Evolutionary conservation across 1,139 yeast genomes (phyloP).

Genomic region (Hansenula lynferdii): DNA sequence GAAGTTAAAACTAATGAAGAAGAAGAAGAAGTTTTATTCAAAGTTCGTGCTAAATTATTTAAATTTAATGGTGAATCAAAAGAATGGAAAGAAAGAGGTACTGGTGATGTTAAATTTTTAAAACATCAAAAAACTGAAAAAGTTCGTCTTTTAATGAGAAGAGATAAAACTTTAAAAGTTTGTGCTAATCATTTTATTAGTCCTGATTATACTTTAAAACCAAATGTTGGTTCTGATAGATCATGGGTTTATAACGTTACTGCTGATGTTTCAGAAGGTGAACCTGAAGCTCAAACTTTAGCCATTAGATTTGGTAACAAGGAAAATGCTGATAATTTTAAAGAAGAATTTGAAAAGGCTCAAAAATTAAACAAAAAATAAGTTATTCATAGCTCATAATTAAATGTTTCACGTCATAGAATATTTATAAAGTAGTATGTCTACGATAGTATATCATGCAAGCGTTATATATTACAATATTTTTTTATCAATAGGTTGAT

Average conservation of each 20-base stretch:
- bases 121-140: slow-evolving; percentile 79
- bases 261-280: slow-evolving; percentile 94
- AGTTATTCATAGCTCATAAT: not conserved
- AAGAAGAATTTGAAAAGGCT: slow-evolving; percentile 84
- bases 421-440: not conserved
- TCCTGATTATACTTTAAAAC: slow-evolving; percentile 79
- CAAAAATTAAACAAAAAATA: slow-evolving; percentile 53
- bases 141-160: slow-evolving; percentile 93
- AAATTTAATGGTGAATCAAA: slow-evolving; percentile 77
- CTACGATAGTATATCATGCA: too few relatives aligned
- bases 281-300: slow-evolving; percentile 91
- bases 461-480: not conserved
- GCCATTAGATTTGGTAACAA: slow-evolving; percentile 97
- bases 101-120: slow-evolving; percentile 95
- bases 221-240: slow-evolving; percentile 96
- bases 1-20: slow-evolving; percentile 98
- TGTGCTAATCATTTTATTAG: slow-evolving; percentile 95
- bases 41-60: slow-evolving; percentile 92
- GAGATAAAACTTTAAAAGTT: slow-evolving; percentile 96
- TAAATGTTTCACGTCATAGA: slow-evolving; percentile 1
- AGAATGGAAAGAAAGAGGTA: slow-evolving; percentile 99
- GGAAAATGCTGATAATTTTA: slow-evolving; percentile 95
- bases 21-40: slow-evolving; percentile 82
- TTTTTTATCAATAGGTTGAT: not conserved
- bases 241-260: slow-evolving; percentile 97